Base-by-base conservation (phyloP, 495 filamentous ascomycete species). In the Amorphotheca resinae region DNA sequence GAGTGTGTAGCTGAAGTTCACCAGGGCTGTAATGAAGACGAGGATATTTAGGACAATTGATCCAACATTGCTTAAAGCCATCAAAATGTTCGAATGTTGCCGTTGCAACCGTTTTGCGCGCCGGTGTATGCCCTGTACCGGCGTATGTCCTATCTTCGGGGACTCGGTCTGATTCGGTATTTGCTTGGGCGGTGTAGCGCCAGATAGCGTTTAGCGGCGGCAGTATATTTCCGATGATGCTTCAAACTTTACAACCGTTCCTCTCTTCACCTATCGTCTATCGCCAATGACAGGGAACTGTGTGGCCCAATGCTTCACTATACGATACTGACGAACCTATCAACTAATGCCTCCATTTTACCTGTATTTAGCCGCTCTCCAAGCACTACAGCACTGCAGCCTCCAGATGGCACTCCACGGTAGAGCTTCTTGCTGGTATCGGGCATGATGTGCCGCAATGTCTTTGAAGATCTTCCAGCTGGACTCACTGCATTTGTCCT, bases 1-100 rank as follows among this genome's bases (percentile, higher is more conserved):
- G 25, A 65, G 45, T 12, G 53, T 56, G 39, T 56, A 57, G 51
- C 52, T 53, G 38, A 65, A 58, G 44, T 65, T 60, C 34, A 65
- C 58, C 28, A 65, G 53, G 8, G 59, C 59, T 16, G 58, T 62
- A 37, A 65, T 51, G 46, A 63, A 65, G 44, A 63, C 58, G 17
- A 63, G 53, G 34, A 59, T 51, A 39, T 64, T 54, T 25, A 64
- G 39, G 25, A 62, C 36, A 30, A 65, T 50, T 15, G 62, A 59
- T 17, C 60, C 60, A 38, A 65, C 48, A 43, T 62, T 61, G 41
- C 48, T 51, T 34, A 65, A 49, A 44, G 62, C 56, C 62, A 65
- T 65, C 38, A 30, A 41, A 47, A 25, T 25, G 40, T 23, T 39
- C 35, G 30, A n/a, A n/a, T n/a, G n/a, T n/a, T n/a, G n/a, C n/a